Base-by-base conservation (phyloP, 805 yeast species). In the Yarrowia keelungensis region DNA sequence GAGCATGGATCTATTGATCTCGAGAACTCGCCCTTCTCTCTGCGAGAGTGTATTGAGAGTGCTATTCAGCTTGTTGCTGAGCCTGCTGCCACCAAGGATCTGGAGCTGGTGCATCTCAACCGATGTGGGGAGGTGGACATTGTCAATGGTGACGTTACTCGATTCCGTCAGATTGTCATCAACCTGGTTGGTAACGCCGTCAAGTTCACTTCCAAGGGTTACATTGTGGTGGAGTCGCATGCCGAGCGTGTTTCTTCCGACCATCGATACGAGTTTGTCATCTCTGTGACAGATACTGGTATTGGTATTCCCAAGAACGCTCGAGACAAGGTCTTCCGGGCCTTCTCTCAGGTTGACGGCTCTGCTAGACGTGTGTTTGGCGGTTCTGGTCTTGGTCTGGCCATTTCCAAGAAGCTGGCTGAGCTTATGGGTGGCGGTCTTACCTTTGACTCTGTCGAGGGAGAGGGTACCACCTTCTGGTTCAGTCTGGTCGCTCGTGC, bases 301-400 rank as follows among this genome's bases (percentile, higher is more conserved):
- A 84, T 84, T 61, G 87, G 87, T 1, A 84, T 85, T 41, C 84
- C 86, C 2, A 76, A 76, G 43, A 79, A 76, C 54, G 79, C 84
- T 5, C 74, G 79, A n/a, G 74, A 76, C 50, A 83, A 82, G 74
- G 82, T 84, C 5, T 84, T 84, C 73, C 81, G 84, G 7, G 85
- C 86, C 4, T 84, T 84, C 71, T 81, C 84, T 50, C 87, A 85
- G 75, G 86, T 83, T n/a, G 87, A 84, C 72, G 85, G 85, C 3
- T 82, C 86, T 10, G 80, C 86, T 0, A 76, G 84, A 69, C 74
- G 87, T 70, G 81, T 77, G 11, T 82, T 80, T 75, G 87, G 87
- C 3, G 87, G 87, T 2, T 79, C 86, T 0, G 86, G 86, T 0
- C 74, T 83, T 10, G 86, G 86, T 0, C 74, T 83, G 47, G 84